These are phyloP conservation scores for Pyrenula massariospora DNA, from an alignment of 495 filamentous ascomycete genomes.

Conservation along the genomic window DNA sequence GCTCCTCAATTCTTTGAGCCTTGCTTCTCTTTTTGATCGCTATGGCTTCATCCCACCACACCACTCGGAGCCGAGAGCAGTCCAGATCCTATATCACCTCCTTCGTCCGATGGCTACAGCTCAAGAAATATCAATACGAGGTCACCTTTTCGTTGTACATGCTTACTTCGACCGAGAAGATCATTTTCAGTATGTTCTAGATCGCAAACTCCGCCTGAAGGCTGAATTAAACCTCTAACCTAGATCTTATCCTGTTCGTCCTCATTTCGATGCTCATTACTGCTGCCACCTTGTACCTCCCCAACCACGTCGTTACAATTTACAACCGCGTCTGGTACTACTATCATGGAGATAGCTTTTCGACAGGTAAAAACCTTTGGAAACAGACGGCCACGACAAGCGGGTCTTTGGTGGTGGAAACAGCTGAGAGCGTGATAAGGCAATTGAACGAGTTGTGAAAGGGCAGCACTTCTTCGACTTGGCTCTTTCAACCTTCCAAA, in stretches of 20 bases:
- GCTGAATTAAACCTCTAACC: conserved; percentile 2
- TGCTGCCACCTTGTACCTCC: conserved; percentile 81
- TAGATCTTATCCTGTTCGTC: conserved; percentile 86
- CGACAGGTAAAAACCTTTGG: not conserved
- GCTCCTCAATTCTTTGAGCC: too few species aligned
- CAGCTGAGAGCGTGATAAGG: not conserved
- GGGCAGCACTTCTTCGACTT: too few species aligned
- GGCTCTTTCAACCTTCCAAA: too few species aligned
- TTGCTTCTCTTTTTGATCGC: not conserved
- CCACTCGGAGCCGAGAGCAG: conserved; percentile 2
- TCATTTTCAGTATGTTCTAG: conserved; percentile 62
- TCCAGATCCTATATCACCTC: conserved; percentile 30
- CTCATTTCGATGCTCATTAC: conserved; percentile 74
- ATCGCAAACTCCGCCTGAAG: not conserved
- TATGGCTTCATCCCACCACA: not conserved
- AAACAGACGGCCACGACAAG: not conserved
- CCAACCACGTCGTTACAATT: conserved; percentile 72
- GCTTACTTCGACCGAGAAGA: conserved; percentile 72
- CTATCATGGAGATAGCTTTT: conserved; percentile 56
- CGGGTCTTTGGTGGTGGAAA: not conserved
- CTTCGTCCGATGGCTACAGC: conserved; percentile 53
- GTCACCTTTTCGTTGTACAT: conserved; percentile 80
- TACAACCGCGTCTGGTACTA: conserved; percentile 85
- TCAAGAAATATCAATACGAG: conserved; percentile 80
- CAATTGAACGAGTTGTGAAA: not conserved